These are phyloP conservation scores for Citrus sinensis DNA, from an alignment of 345 rosid genomes.

Conservation along the genomic window DNA sequence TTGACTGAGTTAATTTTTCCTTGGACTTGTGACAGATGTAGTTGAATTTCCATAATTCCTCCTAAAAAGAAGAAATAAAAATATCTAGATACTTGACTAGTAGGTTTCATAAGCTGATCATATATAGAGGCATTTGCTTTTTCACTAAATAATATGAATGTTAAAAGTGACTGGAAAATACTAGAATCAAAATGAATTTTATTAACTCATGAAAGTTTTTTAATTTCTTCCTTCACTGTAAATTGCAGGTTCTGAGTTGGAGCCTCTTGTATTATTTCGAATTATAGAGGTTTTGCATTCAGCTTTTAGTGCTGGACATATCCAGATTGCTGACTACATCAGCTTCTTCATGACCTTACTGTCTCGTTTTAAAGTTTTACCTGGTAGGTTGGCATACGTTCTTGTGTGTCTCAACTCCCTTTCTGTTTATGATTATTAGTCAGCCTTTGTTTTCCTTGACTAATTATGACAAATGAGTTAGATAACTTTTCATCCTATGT, in stretches of 20 bases:
- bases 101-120: background rate
- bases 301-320: slow-evolving; percentile 58
- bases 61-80: background rate
- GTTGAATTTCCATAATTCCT: background rate
- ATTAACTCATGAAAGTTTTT: background rate
- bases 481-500: background rate
- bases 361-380: slow-evolving; percentile 51
- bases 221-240: background rate
- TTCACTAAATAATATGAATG: background rate
- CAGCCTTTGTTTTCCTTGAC: background rate
- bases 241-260: slow-evolving; percentile 63
- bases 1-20: slow-evolving; percentile 2
- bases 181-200: background rate
- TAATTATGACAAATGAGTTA: background rate
- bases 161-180: slow-evolving; percentile 4
- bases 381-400: slow-evolving; percentile 41
- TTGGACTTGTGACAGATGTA: background rate
- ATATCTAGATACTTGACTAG: background rate
- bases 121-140: background rate
- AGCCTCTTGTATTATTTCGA: slow-evolving; percentile 45
- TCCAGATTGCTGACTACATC: slow-evolving; percentile 56
- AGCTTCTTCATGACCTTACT: slow-evolving; percentile 66
- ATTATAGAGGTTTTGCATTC: slow-evolving; percentile 63
- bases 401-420: slow-evolving; percentile 2
- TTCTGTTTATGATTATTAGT: background rate